Base-by-base conservation (phyloP, 78 protist species). In the Dictyostelium purpureum region DNA sequence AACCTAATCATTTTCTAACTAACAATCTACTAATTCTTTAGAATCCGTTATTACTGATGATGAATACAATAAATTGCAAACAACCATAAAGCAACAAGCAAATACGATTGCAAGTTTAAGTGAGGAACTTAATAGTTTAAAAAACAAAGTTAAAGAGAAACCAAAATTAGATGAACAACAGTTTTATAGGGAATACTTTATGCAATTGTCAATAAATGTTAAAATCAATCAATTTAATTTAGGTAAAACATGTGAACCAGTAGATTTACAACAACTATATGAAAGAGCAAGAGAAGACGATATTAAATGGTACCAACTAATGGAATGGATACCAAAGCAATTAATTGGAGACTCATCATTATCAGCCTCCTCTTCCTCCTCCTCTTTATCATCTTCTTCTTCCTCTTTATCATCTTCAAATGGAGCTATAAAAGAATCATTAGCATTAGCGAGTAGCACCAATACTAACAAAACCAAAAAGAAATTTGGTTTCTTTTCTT, bases 291-390 rank as follows among this genome's bases (percentile, higher is more conserved):
- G 79, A 51, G 11, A 18, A 56, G 38, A 82, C 14, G 79, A 82
- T 37, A 70, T 82, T 6, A 70, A 79, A 10, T 82, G 90, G 90
- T 69, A 82, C 37, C 38, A 52, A 49, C 42, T 82, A 54, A 63
- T 79, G 71, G 89, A 67, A 28, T 81, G 89, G 89, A 81, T 81
- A 26, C 89, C 89, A 7, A 81, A 70, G 24, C 89, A 81, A 69
- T 47, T 81, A 33, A 52, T 81, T 18, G 51, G 35, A 21, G 52
- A 21, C 26, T 26, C 51, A 33, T 26, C 65, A 56, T 56, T 24
- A 56, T 67, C 31, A 67, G n/a, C 76, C 5, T n/a, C 76, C 33
- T 38, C 76, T 0, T 37, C 76, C n/a, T 67, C 76, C 4, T 37
- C 1, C 21, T 67, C 45, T 37, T 67, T 38, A n/a, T 67, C 76